Base-by-base conservation (phyloP, 2,329 filamentous ascomycete species). In the Diaporthe sp. region DNA sequence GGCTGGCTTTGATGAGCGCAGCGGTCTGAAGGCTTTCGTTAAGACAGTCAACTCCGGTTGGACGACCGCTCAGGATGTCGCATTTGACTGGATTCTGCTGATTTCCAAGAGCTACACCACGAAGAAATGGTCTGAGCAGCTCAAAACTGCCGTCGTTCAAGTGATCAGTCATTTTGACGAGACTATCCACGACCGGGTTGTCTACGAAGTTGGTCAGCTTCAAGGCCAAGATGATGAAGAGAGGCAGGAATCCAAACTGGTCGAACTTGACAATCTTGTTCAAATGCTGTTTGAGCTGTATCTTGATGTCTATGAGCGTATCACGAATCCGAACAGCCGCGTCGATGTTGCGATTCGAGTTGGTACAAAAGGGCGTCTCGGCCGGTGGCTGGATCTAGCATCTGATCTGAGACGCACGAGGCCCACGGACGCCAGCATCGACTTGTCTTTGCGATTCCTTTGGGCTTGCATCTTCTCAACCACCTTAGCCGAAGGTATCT, bases 271-370 rank as follows among this genome's bases (percentile, higher is more conserved):
- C 74, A 80, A 81, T 1, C 84, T 91, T 7, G 83, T 89, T 2
- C 87, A 91, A 71, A 92, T 91, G 86, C 81, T 92, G 1, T 90
- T 92, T 70, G 91, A 93, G 79, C 85, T 92, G 7, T 89, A 92
- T 75, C 84, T 92, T 13, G 91, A 92, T 77, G 87, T 92, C 9
- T 91, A 90, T 77, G 90, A 91, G 75, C 85, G 88, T 60, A 89
- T 90, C 73, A 90, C 87, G 13, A 90, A 90, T 74, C 89, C 89
- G 2, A 90, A 86, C 79, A 90, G 88, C 74, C 86, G 86, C 10
- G 89, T 89, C 28, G 88, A 90, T 68, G 85, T 85, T 63, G 83
- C 81, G 7, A 87, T 87, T 15, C 85, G 88, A 2, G 79, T 87
- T 42, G 87, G 89, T 77, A 89, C 88, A 9, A 88, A 87, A 74